These are phyloP conservation scores for Lophiotrema nucula DNA, from an alignment of 495 filamentous ascomycete genomes.

Conservation along the genomic window DNA sequence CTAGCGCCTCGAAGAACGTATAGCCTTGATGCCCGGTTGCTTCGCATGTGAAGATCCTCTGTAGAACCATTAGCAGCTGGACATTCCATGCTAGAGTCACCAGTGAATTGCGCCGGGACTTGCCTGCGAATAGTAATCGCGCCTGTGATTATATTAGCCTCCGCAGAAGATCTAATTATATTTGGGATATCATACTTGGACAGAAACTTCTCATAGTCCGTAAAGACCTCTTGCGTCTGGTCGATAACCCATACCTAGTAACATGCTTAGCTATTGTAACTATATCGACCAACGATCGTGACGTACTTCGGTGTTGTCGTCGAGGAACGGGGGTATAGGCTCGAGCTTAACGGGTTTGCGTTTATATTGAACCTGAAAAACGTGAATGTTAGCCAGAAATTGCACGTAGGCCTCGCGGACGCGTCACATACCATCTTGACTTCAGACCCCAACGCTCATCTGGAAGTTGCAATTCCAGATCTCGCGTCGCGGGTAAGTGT, in stretches of 20 bases:
- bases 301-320: conserved; percentile 76
- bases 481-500: no score
- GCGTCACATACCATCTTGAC: conserved; percentile 43
- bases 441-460: conserved; percentile 14
- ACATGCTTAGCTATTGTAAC: neutral
- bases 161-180: no score
- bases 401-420: neutral
- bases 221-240: conserved; percentile 87
- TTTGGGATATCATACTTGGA: conserved; percentile 59
- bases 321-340: conserved; percentile 66
- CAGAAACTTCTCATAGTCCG: conserved; percentile 84
- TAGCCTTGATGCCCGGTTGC: conserved; percentile 91
- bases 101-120: conserved; percentile 68
- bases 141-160: neutral
- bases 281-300: neutral
- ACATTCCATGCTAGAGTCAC: neutral
- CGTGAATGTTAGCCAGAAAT: conserved; percentile 3
- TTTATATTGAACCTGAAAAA: conserved; percentile 81
- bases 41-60: conserved; percentile 89
- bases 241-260: conserved; percentile 85
- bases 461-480: neutral
- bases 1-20: conserved; percentile 89
- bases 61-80: conserved; percentile 23
- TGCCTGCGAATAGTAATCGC: conserved; percentile 8
- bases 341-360: conserved; percentile 90